Base-by-base conservation (phyloP, 2,329 filamentous ascomycete species). In the Rhynchosporium agropyri region DNA sequence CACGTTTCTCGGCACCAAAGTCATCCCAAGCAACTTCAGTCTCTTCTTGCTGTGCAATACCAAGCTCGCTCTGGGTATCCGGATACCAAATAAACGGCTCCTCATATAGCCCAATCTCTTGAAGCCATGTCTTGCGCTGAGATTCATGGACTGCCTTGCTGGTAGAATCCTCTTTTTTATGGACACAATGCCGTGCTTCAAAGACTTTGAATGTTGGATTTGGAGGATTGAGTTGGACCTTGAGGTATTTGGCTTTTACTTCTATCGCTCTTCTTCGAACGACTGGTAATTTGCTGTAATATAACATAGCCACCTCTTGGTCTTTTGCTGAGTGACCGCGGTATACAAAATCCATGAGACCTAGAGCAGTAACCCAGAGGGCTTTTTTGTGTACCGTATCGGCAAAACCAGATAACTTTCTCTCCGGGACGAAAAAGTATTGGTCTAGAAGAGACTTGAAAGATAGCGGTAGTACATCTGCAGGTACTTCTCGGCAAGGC, bases 231-330 rank as follows among this genome's bases (percentile, higher is more conserved):
- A 57, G 50, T 29, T 43, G 49, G 31, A 62, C 36, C 26, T 55
- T 38, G 1, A 62, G 28, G 36, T 42, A 62, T 33, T 26, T 53
- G 26, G 60, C 60, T 42, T 57, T 62, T n/a, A 33, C 33, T 51
- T 61, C 40, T 31, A 57, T 50, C 1, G 60, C 28, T 13, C 60
- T 61, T 49, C 60, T 20, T 26, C 43, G 46, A 2, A 38, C 42
- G 8, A 62, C 43, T 4, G 51, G 9, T 13, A 42, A 12, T 8
- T 46, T 56, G 12, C 26, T 62, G 36, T 62, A 57, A 12, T 46
- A 26, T 0, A 7, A 2, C n/a, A 57, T 26, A n/a, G 45, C 36
- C 20, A 43, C n/a, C n/a, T 51, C 26, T 38, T 57, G 20, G 26
- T 33, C 43, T 4, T 26, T 5, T 8, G 43, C 42, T 10, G 33